Evolutionary conservation across 2,329 filamentous ascomycete genomes (phyloP).

Genomic region (Bipolaris cookei): DNA sequence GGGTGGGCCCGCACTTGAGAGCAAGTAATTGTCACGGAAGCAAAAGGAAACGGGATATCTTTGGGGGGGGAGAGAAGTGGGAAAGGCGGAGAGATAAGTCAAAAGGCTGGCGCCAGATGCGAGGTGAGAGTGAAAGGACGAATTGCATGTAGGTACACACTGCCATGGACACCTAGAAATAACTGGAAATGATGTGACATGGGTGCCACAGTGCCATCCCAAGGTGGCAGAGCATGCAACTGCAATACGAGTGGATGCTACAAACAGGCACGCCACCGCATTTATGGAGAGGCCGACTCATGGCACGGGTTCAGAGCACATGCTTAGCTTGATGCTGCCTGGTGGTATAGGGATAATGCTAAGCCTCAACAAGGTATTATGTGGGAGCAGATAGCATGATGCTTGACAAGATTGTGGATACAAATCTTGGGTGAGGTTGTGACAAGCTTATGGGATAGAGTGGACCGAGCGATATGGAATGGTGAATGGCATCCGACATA

Average conservation of each 20-base stretch:
- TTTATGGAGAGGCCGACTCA: neutral
- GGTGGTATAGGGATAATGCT: neutral
- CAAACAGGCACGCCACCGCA: neutral
- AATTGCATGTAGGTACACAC: neutral
- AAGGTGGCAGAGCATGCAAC: neutral
- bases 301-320: neutral
- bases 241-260: constrained; percentile 2
- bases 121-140: neutral
- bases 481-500: neutral
- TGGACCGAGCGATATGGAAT: too few relatives aligned
- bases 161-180: neutral
- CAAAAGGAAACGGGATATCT: constrained; percentile 1
- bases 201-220: neutral
- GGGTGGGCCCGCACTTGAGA: constrained; percentile 3
- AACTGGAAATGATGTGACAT: neutral
- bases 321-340: neutral
- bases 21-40: neutral
- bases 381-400: too few relatives aligned
- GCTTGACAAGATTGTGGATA: too few relatives aligned
- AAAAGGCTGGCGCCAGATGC: neutral
- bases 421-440: neutral
- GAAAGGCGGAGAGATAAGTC: neutral
- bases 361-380: too few relatives aligned
- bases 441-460: neutral
- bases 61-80: neutral